These are phyloP conservation scores for Teunomyces aglyptinius DNA, from an alignment of 805 yeast species.

Conservation along the genomic window DNA sequence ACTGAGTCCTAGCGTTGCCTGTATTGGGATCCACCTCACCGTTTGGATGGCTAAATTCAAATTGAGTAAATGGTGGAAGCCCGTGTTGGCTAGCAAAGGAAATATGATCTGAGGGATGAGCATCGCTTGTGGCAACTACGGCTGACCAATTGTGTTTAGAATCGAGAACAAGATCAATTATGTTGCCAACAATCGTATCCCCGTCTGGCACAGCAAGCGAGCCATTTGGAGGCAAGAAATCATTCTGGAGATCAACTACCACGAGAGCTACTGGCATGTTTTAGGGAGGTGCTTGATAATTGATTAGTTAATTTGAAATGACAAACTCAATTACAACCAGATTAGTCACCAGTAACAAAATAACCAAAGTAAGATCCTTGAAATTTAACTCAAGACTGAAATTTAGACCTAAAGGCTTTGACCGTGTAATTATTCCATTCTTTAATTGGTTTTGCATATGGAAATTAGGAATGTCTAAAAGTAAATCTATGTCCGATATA, in stretches of 20 bases:
- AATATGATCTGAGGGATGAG: slow-evolving; percentile 80
- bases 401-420: no score
- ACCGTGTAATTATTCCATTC: no score
- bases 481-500: slow-evolving; percentile 50
- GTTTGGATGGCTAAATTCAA: slow-evolving; percentile 52
- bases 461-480: background rate
- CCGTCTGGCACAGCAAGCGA: slow-evolving; percentile 73
- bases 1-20: slow-evolving; percentile 22
- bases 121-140: slow-evolving; percentile 75
- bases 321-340: background rate
- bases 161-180: slow-evolving; percentile 46
- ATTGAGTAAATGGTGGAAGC: slow-evolving; percentile 48
- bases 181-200: slow-evolving; percentile 50
- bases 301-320: background rate
- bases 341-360: background rate
- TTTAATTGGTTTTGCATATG: background rate
- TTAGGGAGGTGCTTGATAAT: background rate
- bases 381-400: background rate
- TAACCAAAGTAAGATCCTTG: background rate
- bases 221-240: slow-evolving; percentile 79
- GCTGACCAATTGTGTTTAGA: slow-evolving; percentile 50
- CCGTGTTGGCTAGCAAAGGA: slow-evolving; percentile 77
- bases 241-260: slow-evolving; percentile 81
- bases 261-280: slow-evolving; percentile 49
- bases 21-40: slow-evolving; percentile 23